Base-by-base conservation (phyloP, 805 yeast genomes). In the Candida loeiensis region DNA sequence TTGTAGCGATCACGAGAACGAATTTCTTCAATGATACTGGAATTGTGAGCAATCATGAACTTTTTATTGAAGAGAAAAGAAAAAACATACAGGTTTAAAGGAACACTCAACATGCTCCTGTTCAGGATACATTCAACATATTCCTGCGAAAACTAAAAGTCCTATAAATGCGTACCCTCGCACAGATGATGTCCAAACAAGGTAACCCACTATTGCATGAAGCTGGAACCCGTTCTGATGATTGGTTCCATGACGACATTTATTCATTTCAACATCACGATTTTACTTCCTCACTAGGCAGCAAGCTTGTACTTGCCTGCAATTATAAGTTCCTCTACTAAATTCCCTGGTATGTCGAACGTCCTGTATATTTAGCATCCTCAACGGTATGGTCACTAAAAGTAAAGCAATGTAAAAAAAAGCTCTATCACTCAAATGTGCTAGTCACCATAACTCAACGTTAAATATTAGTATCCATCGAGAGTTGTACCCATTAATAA, bases 281-380 rank as follows among this genome's bases (percentile, higher is more conserved):
- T 38, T 37, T 38, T 41, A 44, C 35, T 35, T 36, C 36, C 31
- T 5, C 3, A 30, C 17, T 21, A 11, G n/a, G 21, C 21, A 30
- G 21, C 21, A 30, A 30, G 21, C 27, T 25, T 25, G 27, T 25
- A 21, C 21, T 21, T 42, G 34, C 29, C 31, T 29, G 29, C 19
- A 29, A 12, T 30, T 34, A 29, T 34, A 25, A 13, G 22, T 31
- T 38, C 40, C 38, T 38, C 36, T 33, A 28, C 22, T 39, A 35
- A 36, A 40, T 12, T 17, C 14, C 12, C n/a, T 11, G 7, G 11
- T 20, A 9, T n/a, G n/a, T 17, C 13, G 20, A 11, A 34, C 25
- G 29, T 49, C 60, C 64, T 62, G 65, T 61, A 63, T 55, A 61
- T 48, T 66, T 63, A 59, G 68, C 73, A 66, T 67, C 73, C 73